Evolutionary conservation across 148 eudicot genomes (phyloP).

Genomic region (Silene conica): DNA sequence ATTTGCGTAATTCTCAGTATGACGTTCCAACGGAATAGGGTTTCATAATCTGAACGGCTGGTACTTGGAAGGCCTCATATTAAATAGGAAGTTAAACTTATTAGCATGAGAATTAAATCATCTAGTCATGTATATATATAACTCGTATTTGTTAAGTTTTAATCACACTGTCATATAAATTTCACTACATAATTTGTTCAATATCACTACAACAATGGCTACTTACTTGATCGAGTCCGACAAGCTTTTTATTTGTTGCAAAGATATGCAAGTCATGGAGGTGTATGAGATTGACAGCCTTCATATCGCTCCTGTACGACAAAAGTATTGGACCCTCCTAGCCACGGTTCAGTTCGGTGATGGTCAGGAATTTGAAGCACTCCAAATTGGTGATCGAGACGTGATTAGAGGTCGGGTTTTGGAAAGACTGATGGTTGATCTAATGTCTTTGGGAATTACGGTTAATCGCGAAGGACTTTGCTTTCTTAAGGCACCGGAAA

Average conservation of each 20-base stretch:
- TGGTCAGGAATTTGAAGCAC: not conserved
- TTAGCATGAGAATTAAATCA: too few species aligned
- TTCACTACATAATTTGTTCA: not conserved
- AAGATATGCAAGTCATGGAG: not conserved
- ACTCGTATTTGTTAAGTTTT: too few species aligned
- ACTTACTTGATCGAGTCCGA: not conserved
- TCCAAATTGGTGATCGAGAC: not conserved
- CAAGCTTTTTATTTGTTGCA: not conserved
- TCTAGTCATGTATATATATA: too few species aligned
- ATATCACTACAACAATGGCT: not conserved
- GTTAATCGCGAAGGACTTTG: constrained; percentile 1
- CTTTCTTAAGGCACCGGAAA: not conserved
- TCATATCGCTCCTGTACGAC: not conserved
- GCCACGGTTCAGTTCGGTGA: not conserved
- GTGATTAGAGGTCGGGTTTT: not conserved
- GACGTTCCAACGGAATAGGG: too few species aligned
- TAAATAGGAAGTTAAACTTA: too few species aligned
- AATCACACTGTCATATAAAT: too few species aligned
- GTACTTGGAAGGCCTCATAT: too few species aligned
- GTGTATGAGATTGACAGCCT: not conserved
- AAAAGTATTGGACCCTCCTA: not conserved
- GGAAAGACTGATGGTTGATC: not conserved
- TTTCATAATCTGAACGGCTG: too few species aligned
- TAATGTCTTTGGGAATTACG: not conserved
- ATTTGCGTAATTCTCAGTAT: too few species aligned